Conservation (phyloP, 257 asterid genomes). For the Solanum okadae region DNA sequence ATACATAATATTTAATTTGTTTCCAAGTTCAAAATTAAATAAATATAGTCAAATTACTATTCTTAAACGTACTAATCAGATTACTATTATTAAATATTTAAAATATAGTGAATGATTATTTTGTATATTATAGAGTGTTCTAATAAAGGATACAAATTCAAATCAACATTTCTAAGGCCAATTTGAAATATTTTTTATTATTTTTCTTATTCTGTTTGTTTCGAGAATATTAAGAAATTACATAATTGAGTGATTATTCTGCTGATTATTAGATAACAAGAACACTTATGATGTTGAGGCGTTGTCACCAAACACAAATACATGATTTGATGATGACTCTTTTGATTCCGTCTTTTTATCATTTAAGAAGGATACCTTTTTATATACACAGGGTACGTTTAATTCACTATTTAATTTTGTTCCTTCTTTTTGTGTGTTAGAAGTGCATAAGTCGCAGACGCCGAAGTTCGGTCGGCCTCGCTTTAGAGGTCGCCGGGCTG, state of each 20-base stretch:
- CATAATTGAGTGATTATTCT: background rate
- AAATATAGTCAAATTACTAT: background rate
- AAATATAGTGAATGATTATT: background rate
- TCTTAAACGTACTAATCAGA: too few species aligned
- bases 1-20: background rate
- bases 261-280: background rate
- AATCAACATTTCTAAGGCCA: too few species aligned
- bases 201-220: background rate
- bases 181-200: background rate
- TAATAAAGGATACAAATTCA: background rate
- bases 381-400: background rate
- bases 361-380: background rate
- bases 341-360: background rate
- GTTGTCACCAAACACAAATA: background rate
- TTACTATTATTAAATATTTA: too few species aligned
- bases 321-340: background rate
- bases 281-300: background rate
- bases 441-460: background rate
- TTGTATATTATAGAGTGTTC: too few species aligned
- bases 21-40: too few species aligned
- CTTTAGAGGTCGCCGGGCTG: background rate
- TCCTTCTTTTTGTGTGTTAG: background rate
- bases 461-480: fast-evolving
- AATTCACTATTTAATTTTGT: background rate
- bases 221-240: background rate